Percentiles rank a stretch among this genome's conserved stretches.
These are phyloP conservation scores for Candolleomyces efflorescens DNA, from an alignment of 768 basidiomycete species.

Conservation along the genomic window DNA sequence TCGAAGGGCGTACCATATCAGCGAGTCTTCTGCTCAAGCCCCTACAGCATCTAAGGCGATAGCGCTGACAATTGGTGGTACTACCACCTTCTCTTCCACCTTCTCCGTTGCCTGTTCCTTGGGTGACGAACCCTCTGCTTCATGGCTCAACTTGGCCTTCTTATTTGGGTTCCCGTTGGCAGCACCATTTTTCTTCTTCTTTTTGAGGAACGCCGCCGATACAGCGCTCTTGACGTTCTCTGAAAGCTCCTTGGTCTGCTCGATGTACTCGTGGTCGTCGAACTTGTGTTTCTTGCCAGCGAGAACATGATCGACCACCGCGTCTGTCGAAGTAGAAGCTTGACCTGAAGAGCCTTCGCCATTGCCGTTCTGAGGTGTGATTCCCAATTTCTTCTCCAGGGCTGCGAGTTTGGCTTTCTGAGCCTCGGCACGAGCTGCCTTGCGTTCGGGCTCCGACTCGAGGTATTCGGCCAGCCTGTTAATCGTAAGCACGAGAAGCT, in stretches of 20 bases:
- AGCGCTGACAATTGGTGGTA: neutral
- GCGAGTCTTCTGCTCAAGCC: neutral
- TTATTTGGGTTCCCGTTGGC: conserved; percentile 7
- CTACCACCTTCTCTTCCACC: neutral
- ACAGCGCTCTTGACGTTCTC: conserved; percentile 92
- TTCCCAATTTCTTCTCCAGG: conserved; percentile 80
- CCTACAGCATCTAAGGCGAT: neutral
- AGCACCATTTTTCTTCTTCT: conserved; percentile 15
- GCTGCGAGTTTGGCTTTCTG: conserved; percentile 80
- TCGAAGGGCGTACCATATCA: too few species aligned
- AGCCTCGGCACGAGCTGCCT: conserved; percentile 72
- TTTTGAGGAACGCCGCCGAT: conserved; percentile 41
- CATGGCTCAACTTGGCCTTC: neutral
- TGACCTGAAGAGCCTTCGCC: conserved; percentile 12
- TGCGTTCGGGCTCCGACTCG: conserved; percentile 77
- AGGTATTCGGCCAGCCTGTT: conserved; percentile 79
- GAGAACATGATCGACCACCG: conserved; percentile 37
- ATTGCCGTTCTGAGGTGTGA: conserved; percentile 31
- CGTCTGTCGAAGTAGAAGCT: neutral
- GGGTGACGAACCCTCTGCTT: neutral
- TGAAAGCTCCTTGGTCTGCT: conserved; percentile 86
- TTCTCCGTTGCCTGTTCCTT: conserved; percentile 20
- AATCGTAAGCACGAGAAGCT: neutral
- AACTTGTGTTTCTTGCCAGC: conserved; percentile 84
- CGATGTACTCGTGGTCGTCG: conserved; percentile 89